Conservation (phyloP, 2,329 filamentous ascomycete species). For the Bisporella sp. region DNA sequence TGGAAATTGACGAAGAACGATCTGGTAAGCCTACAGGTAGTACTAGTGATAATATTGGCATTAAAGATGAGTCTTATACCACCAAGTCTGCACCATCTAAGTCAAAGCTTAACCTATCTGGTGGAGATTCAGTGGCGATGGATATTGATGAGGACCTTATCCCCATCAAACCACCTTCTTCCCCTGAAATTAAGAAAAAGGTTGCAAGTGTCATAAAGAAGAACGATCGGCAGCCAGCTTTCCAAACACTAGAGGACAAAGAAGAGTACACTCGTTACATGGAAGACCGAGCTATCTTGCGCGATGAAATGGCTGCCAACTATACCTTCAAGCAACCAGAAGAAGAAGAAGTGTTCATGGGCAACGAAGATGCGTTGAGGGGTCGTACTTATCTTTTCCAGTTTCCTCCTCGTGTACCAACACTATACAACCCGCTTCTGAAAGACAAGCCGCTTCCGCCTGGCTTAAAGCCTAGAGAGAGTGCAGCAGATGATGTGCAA, state of each 20-base stretch:
- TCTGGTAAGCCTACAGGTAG: background rate
- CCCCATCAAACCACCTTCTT: background rate
- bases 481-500: slow-evolving; percentile 34
- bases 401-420: slow-evolving; percentile 54
- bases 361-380: slow-evolving; percentile 15
- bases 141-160: background rate
- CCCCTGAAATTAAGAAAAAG: background rate
- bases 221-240: background rate
- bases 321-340: slow-evolving; percentile 10
- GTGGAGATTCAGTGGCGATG: background rate
- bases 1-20: slow-evolving; percentile 1
- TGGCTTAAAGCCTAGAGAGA: slow-evolving; percentile 6
- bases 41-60: background rate
- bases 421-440: slow-evolving; percentile 32
- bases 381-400: slow-evolving; percentile 59
- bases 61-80: background rate
- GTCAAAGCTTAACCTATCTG: background rate
- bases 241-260: background rate
- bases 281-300: slow-evolving; percentile 37
- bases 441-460: slow-evolving; percentile 13
- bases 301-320: slow-evolving; percentile 39
- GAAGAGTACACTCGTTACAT: slow-evolving; percentile 31
- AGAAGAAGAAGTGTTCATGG: slow-evolving; percentile 31
- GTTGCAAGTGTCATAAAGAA: background rate
- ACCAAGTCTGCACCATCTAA: background rate